A percentile compares a stretch with the other conserved stretches of the same genome.
phyloP scores from a whole-genome alignment of 257 asterid genomes.

The Lavandula angustifolia region DNA sequence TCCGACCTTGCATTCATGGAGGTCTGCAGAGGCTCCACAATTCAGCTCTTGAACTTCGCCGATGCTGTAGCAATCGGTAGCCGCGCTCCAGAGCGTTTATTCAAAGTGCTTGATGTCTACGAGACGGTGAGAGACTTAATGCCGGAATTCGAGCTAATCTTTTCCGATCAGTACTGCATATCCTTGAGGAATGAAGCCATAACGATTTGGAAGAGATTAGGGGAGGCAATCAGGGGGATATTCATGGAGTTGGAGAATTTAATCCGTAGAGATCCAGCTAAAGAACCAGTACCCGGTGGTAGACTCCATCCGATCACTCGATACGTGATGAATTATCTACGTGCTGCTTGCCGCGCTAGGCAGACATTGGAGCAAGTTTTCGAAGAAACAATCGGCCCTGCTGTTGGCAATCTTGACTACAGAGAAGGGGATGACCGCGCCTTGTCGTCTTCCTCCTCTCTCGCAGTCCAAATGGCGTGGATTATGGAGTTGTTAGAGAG shows the following conservation, averaged over 20 bases:
- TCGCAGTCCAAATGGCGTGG: slow-evolving; percentile 83
- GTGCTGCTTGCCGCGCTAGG: slow-evolving; percentile 90
- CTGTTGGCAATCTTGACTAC: slow-evolving; percentile 45
- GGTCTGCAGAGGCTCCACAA: slow-evolving; percentile 82
- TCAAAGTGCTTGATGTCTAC: slow-evolving; percentile 85
- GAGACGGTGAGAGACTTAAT: slow-evolving; percentile 83
- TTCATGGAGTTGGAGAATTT: slow-evolving; percentile 95
- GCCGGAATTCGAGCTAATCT: slow-evolving; percentile 83
- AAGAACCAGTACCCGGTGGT: slow-evolving; percentile 83
- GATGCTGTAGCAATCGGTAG: slow-evolving; percentile 91
- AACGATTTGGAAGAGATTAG: slow-evolving; percentile 83
- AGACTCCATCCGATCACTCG: slow-evolving; percentile 93
- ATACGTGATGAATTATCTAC: slow-evolving; percentile 92
- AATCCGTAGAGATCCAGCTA: slow-evolving; percentile 88
- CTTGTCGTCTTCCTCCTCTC: slow-evolving; percentile 53
- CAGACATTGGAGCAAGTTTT: slow-evolving; percentile 80
- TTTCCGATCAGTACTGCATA: slow-evolving; percentile 80
- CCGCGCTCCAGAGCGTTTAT: slow-evolving; percentile 91
- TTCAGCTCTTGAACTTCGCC: slow-evolving; percentile 84
- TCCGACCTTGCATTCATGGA: slow-evolving; percentile 92
- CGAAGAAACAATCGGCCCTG: slow-evolving; percentile 52
- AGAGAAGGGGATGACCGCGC: slow-evolving; percentile 62
- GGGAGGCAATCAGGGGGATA: slow-evolving; percentile 83
- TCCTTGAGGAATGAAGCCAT: slow-evolving; percentile 75
- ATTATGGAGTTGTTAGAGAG: slow-evolving; percentile 91